These are phyloP conservation scores for Zymoseptoria ardabiliae DNA, from an alignment of 2,329 filamentous ascomycete genomes.

Conservation along the genomic window DNA sequence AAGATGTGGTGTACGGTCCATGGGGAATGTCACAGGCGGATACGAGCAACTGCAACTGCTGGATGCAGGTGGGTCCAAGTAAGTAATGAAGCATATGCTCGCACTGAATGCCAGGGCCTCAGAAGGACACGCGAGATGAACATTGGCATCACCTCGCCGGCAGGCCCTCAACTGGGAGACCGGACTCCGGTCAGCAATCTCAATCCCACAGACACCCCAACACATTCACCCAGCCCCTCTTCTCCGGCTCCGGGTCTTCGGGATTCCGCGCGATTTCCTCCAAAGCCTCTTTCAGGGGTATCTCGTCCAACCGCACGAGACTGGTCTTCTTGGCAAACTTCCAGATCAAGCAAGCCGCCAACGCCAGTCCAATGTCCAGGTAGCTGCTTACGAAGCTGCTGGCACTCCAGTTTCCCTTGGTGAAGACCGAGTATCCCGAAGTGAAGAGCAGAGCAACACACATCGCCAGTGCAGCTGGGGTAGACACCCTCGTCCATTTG, in stretches of 20 bases:
- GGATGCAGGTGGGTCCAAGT: no score
- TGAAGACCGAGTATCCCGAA: constrained; percentile 24
- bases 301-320: constrained; percentile 18
- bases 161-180: no score
- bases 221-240: constrained; percentile 15
- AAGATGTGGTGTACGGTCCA: no score
- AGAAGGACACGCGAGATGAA: no score
- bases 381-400: constrained; percentile 31
- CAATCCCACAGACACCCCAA: constrained; percentile 21
- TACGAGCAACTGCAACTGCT: no score
- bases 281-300: constrained; percentile 19
- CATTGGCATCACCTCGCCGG: no score
- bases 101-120: no score
- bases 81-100: no score
- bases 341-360: constrained; percentile 19
- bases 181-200: background rate
- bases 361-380: constrained; percentile 23
- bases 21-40: no score
- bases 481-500: constrained; percentile 31
- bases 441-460: constrained; percentile 26
- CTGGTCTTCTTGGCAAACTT: constrained; percentile 21
- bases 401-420: constrained; percentile 21
- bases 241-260: constrained; percentile 12
- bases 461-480: constrained; percentile 26
- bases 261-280: constrained; percentile 17